Conservation (phyloP, 805 yeast species). For the Metschnikowia vanudenii region DNA sequence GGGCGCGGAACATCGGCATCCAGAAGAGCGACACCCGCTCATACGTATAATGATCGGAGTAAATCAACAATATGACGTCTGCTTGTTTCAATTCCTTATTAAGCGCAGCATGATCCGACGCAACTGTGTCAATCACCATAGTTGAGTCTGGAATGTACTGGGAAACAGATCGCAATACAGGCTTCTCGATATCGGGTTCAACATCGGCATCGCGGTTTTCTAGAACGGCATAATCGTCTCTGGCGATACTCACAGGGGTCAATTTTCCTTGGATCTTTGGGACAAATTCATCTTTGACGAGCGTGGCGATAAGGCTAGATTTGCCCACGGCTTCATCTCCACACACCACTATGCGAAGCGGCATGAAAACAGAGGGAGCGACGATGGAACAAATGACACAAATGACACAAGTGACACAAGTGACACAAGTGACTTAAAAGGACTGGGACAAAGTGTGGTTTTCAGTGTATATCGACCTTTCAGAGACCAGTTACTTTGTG, state of each 20-base stretch:
- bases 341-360: conserved; percentile 79
- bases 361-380: background rate
- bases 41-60: conserved; percentile 90
- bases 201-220: conserved; percentile 10
- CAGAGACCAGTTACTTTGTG: too few relatives aligned
- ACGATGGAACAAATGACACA: too few relatives aligned
- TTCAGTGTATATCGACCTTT: too few relatives aligned
- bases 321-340: conserved; percentile 95
- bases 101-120: conserved; percentile 58
- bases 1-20: conserved; percentile 89
- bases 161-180: conserved; percentile 19
- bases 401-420: too few relatives aligned
- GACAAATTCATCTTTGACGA: conserved; percentile 72
- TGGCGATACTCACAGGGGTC: conserved; percentile 83
- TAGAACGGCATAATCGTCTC: conserved; percentile 51
- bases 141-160: conserved; percentile 49
- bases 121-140: conserved; percentile 74
- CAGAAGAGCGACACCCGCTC: conserved; percentile 90
- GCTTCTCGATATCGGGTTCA: conserved; percentile 10
- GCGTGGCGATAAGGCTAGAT: conserved; percentile 71
- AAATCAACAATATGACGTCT: conserved; percentile 92
- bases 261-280: conserved; percentile 74
- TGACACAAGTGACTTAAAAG: too few relatives aligned
- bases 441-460: too few relatives aligned
- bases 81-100: conserved; percentile 78